Evolutionary conservation across 2,329 filamentous ascomycete genomes (phyloP).

Genomic region (Cyclaneusma minus): DNA sequence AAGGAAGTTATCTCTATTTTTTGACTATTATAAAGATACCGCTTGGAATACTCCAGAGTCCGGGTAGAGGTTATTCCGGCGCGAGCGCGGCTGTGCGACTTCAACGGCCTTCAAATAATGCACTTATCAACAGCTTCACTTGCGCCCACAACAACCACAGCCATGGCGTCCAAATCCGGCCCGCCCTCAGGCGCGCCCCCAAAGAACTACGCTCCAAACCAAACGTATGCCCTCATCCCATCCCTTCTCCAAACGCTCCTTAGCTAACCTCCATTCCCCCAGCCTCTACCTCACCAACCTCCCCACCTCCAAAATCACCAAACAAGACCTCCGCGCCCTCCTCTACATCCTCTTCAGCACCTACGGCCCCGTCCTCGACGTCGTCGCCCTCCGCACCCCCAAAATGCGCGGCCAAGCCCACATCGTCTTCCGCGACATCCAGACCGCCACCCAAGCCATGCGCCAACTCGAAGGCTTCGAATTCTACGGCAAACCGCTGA

Average conservation of each 20-base stretch:
- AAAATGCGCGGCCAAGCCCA: slow-evolving; percentile 97
- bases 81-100: too few relatives aligned
- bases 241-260: slow-evolving; percentile 2
- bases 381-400: slow-evolving; percentile 74
- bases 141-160: slow-evolving; percentile 12
- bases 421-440: slow-evolving; percentile 75
- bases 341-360: slow-evolving; percentile 91
- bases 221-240: slow-evolving; percentile 42
- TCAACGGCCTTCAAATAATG: too few relatives aligned
- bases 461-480: slow-evolving; percentile 71
- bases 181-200: slow-evolving; percentile 19
- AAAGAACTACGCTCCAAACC: slow-evolving; percentile 47
- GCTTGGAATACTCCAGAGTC: too few relatives aligned
- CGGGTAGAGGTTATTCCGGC: too few relatives aligned
- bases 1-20: too few relatives aligned
- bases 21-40: too few relatives aligned
- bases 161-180: slow-evolving; percentile 23
- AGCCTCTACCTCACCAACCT: slow-evolving; percentile 86
- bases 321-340: slow-evolving; percentile 69
- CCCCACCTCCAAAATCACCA: slow-evolving; percentile 73
- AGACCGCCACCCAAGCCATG: slow-evolving; percentile 91
- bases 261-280: slow-evolving; percentile 8
- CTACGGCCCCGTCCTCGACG: slow-evolving; percentile 81
- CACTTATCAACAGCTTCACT: too few relatives aligned
- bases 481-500: slow-evolving; percentile 75